Percentiles rank a stretch among this genome's conserved stretches.
Conservation (phyloP, 371 early-diverging fungal genomes). For the Rhizopus stolonifer region DNA sequence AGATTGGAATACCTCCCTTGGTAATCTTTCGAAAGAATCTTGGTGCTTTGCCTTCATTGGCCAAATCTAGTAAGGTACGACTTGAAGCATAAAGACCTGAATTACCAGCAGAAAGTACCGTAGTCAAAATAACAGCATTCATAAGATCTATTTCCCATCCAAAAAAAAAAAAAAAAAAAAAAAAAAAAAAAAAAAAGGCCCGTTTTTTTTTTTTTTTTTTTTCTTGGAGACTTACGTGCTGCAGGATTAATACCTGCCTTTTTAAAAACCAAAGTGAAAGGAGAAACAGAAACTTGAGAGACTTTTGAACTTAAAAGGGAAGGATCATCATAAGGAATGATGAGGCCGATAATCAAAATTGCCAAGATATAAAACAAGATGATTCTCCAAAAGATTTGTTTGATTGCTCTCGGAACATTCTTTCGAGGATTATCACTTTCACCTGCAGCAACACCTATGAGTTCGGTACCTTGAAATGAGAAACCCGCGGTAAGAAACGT, state of each 20-base stretch:
- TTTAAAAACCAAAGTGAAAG: conserved; percentile 63
- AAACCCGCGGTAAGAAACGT: conserved; percentile 77
- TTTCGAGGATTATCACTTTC: conserved; percentile 69
- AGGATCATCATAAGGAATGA: conserved; percentile 57
- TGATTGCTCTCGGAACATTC: conserved; percentile 52
- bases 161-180: conserved; percentile 7
- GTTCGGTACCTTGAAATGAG: conserved; percentile 80
- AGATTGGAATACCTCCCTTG: conserved; percentile 45
- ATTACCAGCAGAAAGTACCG: conserved; percentile 65
- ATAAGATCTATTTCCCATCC: conserved; percentile 10
- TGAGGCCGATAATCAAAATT: conserved; percentile 62
- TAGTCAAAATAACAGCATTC: conserved; percentile 41
- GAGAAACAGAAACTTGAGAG: conserved; percentile 51
- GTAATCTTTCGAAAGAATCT: conserved; percentile 38
- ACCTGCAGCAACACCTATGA: conserved; percentile 71
- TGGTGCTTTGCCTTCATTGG: conserved; percentile 57
- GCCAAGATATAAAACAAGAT: conserved; percentile 61
- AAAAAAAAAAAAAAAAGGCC: background rate
- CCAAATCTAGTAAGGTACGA: conserved; percentile 60
- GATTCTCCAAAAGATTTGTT: conserved; percentile 46
- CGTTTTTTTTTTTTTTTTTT: background rate
- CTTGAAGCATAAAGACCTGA: conserved; percentile 68
- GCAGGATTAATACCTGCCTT: conserved; percentile 45
- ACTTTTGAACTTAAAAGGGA: conserved; percentile 45
- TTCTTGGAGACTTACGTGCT: conserved; percentile 15